Conservation (phyloP, 768 basidiomycete species). For the Russula virescens region DNA sequence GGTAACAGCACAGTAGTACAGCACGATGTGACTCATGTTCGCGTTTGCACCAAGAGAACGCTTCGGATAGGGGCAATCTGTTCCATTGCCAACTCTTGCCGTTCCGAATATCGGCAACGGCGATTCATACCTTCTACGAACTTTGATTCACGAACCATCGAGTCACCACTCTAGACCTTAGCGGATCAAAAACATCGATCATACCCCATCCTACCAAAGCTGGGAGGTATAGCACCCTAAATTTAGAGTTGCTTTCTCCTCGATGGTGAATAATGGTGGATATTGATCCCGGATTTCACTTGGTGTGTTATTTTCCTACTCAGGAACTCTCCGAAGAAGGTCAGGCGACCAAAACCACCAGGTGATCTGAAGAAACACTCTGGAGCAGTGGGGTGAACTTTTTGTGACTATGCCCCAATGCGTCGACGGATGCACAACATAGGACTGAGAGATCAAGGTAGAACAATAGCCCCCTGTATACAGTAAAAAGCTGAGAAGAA, state of each 20-base stretch:
- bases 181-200: conserved; percentile 3
- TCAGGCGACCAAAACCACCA: too few relatives aligned
- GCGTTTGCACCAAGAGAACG: background rate
- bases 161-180: background rate
- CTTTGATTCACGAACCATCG: background rate
- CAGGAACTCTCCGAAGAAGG: too few relatives aligned
- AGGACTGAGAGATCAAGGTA: too few relatives aligned
- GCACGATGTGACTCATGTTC: background rate
- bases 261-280: background rate
- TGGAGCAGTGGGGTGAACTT: too few relatives aligned
- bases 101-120: background rate
- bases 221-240: background rate
- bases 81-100: background rate
- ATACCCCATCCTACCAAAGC: background rate
- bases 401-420: too few relatives aligned
- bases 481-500: too few relatives aligned
- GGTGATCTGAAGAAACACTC: too few relatives aligned
- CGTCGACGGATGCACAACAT: too few relatives aligned
- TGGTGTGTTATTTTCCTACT: too few relatives aligned
- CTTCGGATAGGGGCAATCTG: background rate
- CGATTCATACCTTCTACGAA: background rate
- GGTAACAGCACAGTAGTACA: background rate
- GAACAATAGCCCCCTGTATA: too few relatives aligned
- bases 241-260: background rate
- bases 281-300: too few relatives aligned